phyloP scores from a whole-genome alignment of 148 eudicot genomes.

The Cornus suecica region DNA sequence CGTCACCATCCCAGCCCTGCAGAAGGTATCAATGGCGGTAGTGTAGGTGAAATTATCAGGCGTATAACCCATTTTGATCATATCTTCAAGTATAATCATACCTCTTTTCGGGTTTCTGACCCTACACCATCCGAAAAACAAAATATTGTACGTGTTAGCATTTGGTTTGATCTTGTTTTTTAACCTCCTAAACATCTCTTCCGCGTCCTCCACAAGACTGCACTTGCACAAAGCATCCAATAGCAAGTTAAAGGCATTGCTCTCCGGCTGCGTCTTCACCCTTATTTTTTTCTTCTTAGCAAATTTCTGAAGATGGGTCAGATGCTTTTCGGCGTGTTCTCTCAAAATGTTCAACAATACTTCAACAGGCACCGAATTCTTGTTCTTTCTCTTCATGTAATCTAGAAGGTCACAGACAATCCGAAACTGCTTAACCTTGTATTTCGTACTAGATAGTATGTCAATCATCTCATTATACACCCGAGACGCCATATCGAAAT shows the following conservation, averaged over 20 bases:
- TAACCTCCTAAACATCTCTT: constrained; percentile 54
- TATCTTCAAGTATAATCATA: constrained; percentile 68
- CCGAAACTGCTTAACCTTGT: constrained; percentile 64
- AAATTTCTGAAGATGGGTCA: constrained; percentile 67
- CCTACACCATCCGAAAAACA: constrained; percentile 99
- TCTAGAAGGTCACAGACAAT: constrained; percentile 83
- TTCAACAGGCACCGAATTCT: constrained; percentile 64
- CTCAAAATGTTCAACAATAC: constrained; percentile 59
- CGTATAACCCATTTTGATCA: constrained; percentile 56
- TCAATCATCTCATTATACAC: constrained; percentile 85
- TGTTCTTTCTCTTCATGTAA: constrained; percentile 76
- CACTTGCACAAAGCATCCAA: constrained; percentile 94
- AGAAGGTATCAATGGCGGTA: constrained; percentile 83
- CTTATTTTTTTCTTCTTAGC: constrained; percentile 73
- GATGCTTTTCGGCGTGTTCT: constrained; percentile 70
- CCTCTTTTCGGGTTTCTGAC: constrained; percentile 68
- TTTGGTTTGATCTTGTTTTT: constrained; percentile 54
- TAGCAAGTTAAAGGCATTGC: constrained; percentile 75
- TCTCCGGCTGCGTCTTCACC: constrained; percentile 68
- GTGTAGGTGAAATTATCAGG: constrained; percentile 85
- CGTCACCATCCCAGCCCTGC: constrained; percentile 67
- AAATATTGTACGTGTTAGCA: constrained; percentile 62
- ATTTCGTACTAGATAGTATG: constrained; percentile 73
- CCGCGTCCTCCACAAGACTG: constrained; percentile 72
- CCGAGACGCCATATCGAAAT: constrained; percentile 60